Evolutionary conservation across 2,329 filamentous ascomycete species (phyloP).

Genomic region (Madurella mycetomatis): DNA sequence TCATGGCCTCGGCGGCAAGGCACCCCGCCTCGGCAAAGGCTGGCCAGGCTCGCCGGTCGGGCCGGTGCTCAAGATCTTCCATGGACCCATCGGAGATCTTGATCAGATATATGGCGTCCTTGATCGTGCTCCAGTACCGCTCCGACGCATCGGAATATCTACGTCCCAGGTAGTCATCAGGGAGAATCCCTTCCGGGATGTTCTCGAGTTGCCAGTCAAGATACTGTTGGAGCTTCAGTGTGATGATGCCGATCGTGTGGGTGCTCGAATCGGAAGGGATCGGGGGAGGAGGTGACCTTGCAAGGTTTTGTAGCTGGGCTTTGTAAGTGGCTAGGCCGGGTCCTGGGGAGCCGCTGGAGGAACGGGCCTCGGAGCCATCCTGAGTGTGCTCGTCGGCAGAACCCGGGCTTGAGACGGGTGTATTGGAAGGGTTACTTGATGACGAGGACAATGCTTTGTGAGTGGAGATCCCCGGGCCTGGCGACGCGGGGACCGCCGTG

Average conservation of each 20-base stretch:
- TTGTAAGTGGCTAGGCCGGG: constrained; percentile 17
- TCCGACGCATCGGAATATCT: constrained; percentile 18
- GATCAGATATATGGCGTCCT: constrained; percentile 25
- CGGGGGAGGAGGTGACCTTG: constrained; percentile 17
- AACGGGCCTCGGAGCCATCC: constrained; percentile 3
- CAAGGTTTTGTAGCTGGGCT: constrained; percentile 19
- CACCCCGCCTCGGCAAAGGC: constrained; percentile 22
- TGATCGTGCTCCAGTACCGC: constrained; percentile 25
- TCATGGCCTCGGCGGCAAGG: constrained; percentile 24
- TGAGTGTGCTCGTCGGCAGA: constrained; percentile 12
- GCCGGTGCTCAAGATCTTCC: constrained; percentile 12
- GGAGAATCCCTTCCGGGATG: constrained; percentile 22
- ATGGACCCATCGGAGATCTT: constrained; percentile 22
- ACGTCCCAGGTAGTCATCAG: constrained; percentile 24
- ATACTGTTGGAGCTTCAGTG: constrained; percentile 22
- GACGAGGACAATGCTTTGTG: constrained; percentile 9
- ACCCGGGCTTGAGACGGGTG: constrained; percentile 13
- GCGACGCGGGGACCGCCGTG: not conserved
- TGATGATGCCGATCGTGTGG: constrained; percentile 22
- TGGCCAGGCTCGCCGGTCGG: constrained; percentile 21
- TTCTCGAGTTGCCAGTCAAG: constrained; percentile 25
- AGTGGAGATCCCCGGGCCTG: not conserved
- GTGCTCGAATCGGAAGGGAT: constrained; percentile 17
- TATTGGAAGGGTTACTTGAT: constrained; percentile 5
- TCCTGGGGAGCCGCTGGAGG: constrained; percentile 8